phyloP scores from a whole-genome alignment of 1,139 yeast genomes.

The Sugiyamaella xylanicola region DNA sequence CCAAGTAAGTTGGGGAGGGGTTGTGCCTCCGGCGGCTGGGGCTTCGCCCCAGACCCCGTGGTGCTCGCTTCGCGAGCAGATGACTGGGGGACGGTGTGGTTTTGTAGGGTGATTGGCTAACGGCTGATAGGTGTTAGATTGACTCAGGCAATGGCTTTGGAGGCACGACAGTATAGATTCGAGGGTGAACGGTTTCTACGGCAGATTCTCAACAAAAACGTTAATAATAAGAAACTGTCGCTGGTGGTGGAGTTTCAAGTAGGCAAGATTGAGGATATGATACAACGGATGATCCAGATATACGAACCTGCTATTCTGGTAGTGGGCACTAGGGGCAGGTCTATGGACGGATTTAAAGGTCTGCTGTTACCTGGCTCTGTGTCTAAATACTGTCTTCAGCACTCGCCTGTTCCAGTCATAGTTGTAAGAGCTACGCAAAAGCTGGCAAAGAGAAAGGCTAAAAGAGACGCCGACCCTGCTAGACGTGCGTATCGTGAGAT shows the following conservation, averaged over 20 bases:
- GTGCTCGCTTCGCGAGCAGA: background rate
- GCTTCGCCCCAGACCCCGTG: slow-evolving; percentile 1
- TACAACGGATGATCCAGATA: slow-evolving; percentile 57
- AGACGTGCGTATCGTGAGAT: slow-evolving; percentile 29
- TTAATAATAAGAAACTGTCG: slow-evolving; percentile 40
- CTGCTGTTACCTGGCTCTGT: slow-evolving; percentile 49
- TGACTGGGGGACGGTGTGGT: too few relatives aligned
- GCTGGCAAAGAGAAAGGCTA: slow-evolving; percentile 39
- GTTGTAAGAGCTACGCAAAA: slow-evolving; percentile 62
- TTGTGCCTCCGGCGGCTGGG: slow-evolving; percentile 1
- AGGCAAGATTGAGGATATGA: slow-evolving; percentile 60
- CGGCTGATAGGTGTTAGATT: slow-evolving; percentile 2
- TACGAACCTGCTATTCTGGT: slow-evolving; percentile 67
- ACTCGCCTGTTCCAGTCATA: slow-evolving; percentile 68
- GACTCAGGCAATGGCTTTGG: slow-evolving; percentile 3
- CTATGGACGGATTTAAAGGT: slow-evolving; percentile 50
- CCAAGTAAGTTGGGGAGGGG: slow-evolving; percentile 39
- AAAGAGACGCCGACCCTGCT: slow-evolving; percentile 42
- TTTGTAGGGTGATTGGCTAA: background rate
- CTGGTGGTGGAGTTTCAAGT: slow-evolving; percentile 62
- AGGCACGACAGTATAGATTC: slow-evolving; percentile 39
- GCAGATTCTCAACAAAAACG: slow-evolving; percentile 52
- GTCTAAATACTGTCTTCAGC: slow-evolving; percentile 66
- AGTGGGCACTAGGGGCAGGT: slow-evolving; percentile 58
- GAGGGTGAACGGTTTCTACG: slow-evolving; percentile 46